phyloP scores from a whole-genome alignment of 2,329 filamentous ascomycete genomes.

The Sodiomyces alkalinus region DNA sequence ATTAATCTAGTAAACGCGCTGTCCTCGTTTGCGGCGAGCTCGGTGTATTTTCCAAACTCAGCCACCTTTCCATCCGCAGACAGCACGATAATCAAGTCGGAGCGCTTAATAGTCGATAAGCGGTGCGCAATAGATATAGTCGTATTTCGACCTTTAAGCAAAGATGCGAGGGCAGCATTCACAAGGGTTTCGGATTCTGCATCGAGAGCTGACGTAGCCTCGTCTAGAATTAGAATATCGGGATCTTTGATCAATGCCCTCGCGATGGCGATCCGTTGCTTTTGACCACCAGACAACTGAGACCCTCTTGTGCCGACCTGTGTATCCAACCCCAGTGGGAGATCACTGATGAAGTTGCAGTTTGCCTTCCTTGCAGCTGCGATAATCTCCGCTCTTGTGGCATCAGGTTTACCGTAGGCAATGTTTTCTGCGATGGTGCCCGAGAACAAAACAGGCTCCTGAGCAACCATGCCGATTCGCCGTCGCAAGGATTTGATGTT shows the following conservation, averaged over 20 bases:
- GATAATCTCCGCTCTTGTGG: slow-evolving; percentile 67
- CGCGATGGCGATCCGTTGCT: slow-evolving; percentile 94
- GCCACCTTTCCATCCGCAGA: slow-evolving; percentile 76
- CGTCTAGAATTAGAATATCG: slow-evolving; percentile 91
- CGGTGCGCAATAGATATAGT: slow-evolving; percentile 97
- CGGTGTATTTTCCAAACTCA: slow-evolving; percentile 71
- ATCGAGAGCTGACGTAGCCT: slow-evolving; percentile 89
- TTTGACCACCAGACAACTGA: slow-evolving; percentile 89
- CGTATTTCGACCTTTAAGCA: slow-evolving; percentile 79
- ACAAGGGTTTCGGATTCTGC: slow-evolving; percentile 95
- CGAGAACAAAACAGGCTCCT: slow-evolving; percentile 87
- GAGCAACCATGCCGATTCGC: slow-evolving; percentile 87
- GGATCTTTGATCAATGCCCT: slow-evolving; percentile 88
- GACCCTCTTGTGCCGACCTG: slow-evolving; percentile 84
- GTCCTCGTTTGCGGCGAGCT: slow-evolving; percentile 55
- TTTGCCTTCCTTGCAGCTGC: slow-evolving; percentile 82
- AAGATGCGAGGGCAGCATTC: slow-evolving; percentile 69
- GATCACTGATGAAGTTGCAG: slow-evolving; percentile 91
- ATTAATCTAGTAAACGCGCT: slow-evolving; percentile 91
- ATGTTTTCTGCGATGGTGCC: slow-evolving; percentile 82
- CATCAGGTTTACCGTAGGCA: slow-evolving; percentile 71
- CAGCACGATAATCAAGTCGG: slow-evolving; percentile 86
- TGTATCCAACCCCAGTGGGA: slow-evolving; percentile 90
- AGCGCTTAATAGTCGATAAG: slow-evolving; percentile 89
- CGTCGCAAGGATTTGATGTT: slow-evolving; percentile 87